Conservation (phyloP, 2,329 filamentous ascomycete genomes). For the Ophiostoma perfectum region DNA sequence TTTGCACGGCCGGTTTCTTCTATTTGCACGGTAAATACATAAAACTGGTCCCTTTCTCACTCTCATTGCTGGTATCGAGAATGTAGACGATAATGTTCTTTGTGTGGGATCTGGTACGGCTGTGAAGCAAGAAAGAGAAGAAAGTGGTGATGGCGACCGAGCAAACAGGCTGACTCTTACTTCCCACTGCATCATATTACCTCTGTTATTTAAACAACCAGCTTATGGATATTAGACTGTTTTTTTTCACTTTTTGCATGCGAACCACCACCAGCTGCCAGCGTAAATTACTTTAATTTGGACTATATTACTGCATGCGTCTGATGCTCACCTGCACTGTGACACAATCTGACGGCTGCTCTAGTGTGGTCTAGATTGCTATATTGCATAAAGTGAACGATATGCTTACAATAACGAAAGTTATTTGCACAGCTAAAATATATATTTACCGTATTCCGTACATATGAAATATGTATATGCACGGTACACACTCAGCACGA, state of each 20-base stretch:
- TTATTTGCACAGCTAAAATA: not conserved
- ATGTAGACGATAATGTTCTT: too few species aligned
- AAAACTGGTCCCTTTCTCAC: not conserved
- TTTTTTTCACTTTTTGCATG: not conserved
- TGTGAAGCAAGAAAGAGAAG: too few species aligned
- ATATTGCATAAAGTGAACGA: not conserved
- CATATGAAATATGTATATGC: too few species aligned
- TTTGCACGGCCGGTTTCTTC: too few species aligned
- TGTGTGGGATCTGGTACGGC: too few species aligned
- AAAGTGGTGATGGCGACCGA: too few species aligned
- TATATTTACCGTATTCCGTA: not conserved
- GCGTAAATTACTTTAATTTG: conserved; percentile 1
- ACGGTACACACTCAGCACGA: too few species aligned
- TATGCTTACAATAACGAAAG: not conserved
- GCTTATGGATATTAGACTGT: not conserved
- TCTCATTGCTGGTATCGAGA: not conserved
- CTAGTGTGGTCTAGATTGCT: not conserved
- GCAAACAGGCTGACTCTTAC: not conserved
- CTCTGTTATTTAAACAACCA: not conserved
- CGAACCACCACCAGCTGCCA: not conserved
- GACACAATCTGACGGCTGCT: not conserved
- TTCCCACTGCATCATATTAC: not conserved
- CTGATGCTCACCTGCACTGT: not conserved
- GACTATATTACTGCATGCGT: not conserved
- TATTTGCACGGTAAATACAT: too few species aligned